phyloP scores from a whole-genome alignment of 202 grass and related monocot species.

The Alloteropsis angusta region DNA sequence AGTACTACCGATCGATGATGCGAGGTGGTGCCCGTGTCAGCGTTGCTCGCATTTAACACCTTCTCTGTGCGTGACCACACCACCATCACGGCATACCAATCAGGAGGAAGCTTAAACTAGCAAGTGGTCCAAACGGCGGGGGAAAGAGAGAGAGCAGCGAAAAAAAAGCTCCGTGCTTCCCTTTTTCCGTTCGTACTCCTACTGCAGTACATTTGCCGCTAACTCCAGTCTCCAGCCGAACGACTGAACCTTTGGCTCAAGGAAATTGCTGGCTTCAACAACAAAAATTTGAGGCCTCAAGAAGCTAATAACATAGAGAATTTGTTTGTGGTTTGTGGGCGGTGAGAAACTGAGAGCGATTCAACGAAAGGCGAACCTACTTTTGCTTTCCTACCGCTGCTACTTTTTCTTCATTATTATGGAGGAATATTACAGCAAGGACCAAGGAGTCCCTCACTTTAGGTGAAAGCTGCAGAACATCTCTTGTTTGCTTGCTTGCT shows the following conservation, averaged over 20 bases:
- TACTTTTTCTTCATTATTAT: constrained; percentile 18
- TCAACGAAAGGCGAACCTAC: constrained; percentile 5
- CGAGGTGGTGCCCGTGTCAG: not conserved
- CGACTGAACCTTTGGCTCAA: not conserved
- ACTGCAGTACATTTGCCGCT: not conserved
- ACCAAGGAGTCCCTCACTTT: constrained; percentile 11
- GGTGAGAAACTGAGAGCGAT: constrained; percentile 10
- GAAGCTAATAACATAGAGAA: not conserved
- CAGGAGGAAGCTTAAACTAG: not conserved
- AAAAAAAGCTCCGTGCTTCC: constrained; percentile 27
- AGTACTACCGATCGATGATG: not conserved
- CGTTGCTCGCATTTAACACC: constrained; percentile 2
- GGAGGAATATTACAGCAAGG: constrained; percentile 23
- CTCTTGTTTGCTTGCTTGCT: not conserved
- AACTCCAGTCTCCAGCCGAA: not conserved
- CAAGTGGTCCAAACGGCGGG: constrained; percentile 7
- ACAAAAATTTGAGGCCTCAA: not conserved
- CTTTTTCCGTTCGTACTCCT: not conserved
- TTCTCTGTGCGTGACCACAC: constrained; percentile 25
- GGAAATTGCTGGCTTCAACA: not conserved
- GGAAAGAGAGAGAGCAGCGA: constrained; percentile 26
- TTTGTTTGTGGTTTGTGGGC: not conserved
- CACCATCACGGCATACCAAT: constrained; percentile 2
- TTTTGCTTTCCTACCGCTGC: constrained; percentile 1
- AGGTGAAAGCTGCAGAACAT: constrained; percentile 34